Evolutionary conservation across 2,329 filamentous ascomycete genomes (phyloP).

Genomic region (Orbilia javanica): DNA sequence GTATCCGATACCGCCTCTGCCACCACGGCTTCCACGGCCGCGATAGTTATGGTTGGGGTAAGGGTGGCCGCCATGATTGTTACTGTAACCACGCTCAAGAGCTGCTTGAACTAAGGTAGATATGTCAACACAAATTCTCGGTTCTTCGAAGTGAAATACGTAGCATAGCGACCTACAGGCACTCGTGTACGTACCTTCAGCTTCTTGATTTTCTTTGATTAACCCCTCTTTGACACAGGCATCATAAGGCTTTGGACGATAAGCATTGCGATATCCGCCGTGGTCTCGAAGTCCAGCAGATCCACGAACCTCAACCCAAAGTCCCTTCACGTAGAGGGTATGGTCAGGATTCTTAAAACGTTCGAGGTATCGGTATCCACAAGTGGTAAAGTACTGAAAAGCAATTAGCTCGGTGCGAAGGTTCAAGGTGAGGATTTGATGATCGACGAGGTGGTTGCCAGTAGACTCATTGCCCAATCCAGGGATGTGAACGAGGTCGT

Average conservation of each 20-base stretch:
- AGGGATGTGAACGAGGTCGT: constrained; percentile 51
- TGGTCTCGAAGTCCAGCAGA: constrained; percentile 55
- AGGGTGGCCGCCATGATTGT: constrained; percentile 25
- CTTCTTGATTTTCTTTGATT: constrained; percentile 56
- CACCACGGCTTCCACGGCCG: constrained; percentile 46
- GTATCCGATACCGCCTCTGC: constrained; percentile 26
- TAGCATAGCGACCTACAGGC: not conserved
- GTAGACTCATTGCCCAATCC: constrained; percentile 55
- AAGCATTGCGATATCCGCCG: constrained; percentile 57
- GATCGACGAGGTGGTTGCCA: constrained; percentile 48
- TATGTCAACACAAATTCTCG: constrained; percentile 9
- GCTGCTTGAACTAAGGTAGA: constrained; percentile 23
- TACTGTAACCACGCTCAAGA: constrained; percentile 9
- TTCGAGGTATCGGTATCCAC: constrained; percentile 52
- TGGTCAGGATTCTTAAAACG: constrained; percentile 54
- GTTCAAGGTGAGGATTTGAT: constrained; percentile 53
- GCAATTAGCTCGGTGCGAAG: constrained; percentile 51
- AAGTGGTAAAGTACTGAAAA: constrained; percentile 54
- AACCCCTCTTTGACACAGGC: constrained; percentile 43
- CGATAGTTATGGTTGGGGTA: constrained; percentile 35
- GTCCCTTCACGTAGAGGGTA: constrained; percentile 42
- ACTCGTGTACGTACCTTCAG: constrained; percentile 29
- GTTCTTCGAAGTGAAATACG: not conserved
- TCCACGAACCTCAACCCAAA: constrained; percentile 57
- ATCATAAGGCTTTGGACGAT: constrained; percentile 52